These are phyloP conservation scores for Lentinus tigrinus DNA, from an alignment of 768 basidiomycete species.

Conservation along the genomic window DNA sequence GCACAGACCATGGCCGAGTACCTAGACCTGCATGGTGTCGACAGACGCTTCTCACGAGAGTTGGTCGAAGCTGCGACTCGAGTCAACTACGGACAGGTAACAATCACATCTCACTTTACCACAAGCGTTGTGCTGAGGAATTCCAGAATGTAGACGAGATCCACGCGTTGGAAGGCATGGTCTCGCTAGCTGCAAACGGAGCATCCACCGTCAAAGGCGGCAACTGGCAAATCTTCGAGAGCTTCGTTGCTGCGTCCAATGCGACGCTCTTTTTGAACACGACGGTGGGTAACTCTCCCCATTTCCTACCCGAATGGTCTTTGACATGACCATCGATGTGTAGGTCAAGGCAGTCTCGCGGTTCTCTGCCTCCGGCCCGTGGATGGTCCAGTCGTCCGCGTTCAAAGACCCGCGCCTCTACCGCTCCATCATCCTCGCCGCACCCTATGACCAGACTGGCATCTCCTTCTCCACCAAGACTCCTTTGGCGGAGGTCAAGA, in stretches of 20 bases:
- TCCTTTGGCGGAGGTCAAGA: constrained; percentile 53
- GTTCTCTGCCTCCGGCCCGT: constrained; percentile 40
- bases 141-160: constrained; percentile 63
- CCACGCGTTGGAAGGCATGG: constrained; percentile 73
- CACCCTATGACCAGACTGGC: constrained; percentile 73
- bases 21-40: constrained; percentile 53
- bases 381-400: constrained; percentile 51
- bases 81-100: constrained; percentile 81
- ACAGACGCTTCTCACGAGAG: constrained; percentile 62
- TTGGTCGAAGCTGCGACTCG: constrained; percentile 78
- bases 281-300: constrained; percentile 41
- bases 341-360: constrained; percentile 55
- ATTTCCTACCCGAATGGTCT: neutral
- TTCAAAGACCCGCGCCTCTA: constrained; percentile 39
- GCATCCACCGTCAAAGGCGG: constrained; percentile 73
- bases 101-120: no score
- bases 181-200: constrained; percentile 68
- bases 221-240: constrained; percentile 82
- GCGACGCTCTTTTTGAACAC: constrained; percentile 74
- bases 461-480: constrained; percentile 51
- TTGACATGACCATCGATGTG: constrained; percentile 2
- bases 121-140: neutral
- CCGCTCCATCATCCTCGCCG: constrained; percentile 79
- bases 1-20: constrained; percentile 57
- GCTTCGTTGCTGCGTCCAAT: constrained; percentile 68